Conservation (phyloP, 345 rosid genomes). For the Lepidium didymum region DNA sequence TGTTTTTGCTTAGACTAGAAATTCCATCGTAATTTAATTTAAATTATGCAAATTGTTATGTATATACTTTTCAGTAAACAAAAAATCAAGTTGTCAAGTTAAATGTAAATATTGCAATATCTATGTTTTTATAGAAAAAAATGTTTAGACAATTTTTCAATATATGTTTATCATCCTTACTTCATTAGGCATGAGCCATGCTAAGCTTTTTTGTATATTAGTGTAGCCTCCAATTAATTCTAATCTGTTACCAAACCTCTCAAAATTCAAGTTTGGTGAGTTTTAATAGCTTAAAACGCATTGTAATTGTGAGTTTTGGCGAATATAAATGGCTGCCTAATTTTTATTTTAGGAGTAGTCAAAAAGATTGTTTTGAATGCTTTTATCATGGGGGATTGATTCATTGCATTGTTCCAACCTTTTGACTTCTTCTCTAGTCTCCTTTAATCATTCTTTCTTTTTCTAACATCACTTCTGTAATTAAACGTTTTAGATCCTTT, state of each 20-base stretch:
- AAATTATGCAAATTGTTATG: neutral
- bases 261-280: neutral
- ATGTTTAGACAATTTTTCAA: too few relatives aligned
- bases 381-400: neutral
- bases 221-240: too few relatives aligned
- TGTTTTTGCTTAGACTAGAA: neutral
- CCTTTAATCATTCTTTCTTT: neutral
- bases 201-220: too few relatives aligned
- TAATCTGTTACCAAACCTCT: neutral
- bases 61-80: neutral
- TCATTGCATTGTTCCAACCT: conserved; percentile 17
- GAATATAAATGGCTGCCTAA: neutral
- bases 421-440: conserved; percentile 8
- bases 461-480: neutral
- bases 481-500: neutral
- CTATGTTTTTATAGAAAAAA: too few relatives aligned
- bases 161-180: too few relatives aligned
- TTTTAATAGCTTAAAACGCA: neutral
- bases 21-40: neutral
- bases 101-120: too few relatives aligned
- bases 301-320: neutral
- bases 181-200: too few relatives aligned
- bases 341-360: neutral
- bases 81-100: neutral
- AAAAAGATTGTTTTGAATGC: conserved; percentile 15